Evolutionary conservation across 1,284 basidiomycete species (phyloP), one percentile per base, ranked within the genome.

Genomic region (Ustilago trichophora): DNA sequence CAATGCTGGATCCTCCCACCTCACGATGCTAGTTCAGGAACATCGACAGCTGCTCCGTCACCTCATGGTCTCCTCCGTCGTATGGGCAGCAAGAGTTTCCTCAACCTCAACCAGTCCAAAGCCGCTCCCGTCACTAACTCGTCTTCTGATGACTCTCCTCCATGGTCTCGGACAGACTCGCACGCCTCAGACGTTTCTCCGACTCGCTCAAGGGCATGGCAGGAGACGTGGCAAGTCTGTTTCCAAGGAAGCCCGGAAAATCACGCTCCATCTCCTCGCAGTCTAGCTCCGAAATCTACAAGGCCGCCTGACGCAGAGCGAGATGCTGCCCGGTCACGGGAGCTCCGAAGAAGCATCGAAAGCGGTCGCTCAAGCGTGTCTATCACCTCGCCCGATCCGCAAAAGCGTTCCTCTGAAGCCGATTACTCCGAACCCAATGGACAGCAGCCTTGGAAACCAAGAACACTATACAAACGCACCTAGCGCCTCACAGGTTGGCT

Each of bases 401-500:
- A 50, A 0, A 48, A 37, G 12, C 57, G 45, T 11, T 52, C 44
- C 8, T 59, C 64, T 9, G 57, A 56, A 18, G 33, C 42, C n/a
- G 45, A 56, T 18, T 11, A 15, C 12, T 26, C 34, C 4, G 25
- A 49, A 11, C 7, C 22, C 19, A 22, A 18, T n/a, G 32, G 19
- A 1, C 51, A 50, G 3, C 40, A 32, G 31, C 31, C 31, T 31
- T n/a, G 5, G 53, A 48, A 4, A 18, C 21, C 48, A 48, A 11
- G 60, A 52, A 12, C 45, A 46, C 1, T 19, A 45, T 12, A 19
- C 24, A 3, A 51, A 29, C 21, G 49, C 44, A 1, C 75, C 75
- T 1, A 64, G 51, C 69, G 75, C 8, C 60, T 76, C 32, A 75
- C 70, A 15, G 73, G 75, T 15, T 76, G 75, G 75, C 56, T 76